Evolutionary conservation across 208 protist species (phyloP), one percentile per base, ranked within the genome.

Genomic region (Crithidia acanthocephali): DNA sequence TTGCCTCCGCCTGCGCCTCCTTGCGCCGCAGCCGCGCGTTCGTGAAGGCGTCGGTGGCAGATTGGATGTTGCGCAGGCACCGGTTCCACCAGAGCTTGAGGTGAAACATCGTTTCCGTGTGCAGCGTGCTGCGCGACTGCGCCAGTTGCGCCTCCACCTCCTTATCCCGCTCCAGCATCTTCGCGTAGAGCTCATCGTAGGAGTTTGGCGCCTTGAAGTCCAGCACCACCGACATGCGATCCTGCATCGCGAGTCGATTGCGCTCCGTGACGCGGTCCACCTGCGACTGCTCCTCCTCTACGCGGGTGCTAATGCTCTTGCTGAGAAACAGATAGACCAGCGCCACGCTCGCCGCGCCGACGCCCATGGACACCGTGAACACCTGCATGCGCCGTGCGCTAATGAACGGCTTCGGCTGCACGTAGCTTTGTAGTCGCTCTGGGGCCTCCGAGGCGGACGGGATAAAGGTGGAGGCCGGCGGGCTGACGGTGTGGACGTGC

Each of bases 11-110:
- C n/a, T 62, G 69, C 8, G 68, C 60, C 59, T 93, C 81, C 16
- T 79, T 79, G 33, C 80, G 74, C 8, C 58, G 61, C 55, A 90
- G 71, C 37, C 84, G 74, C 7, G 76, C 60, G 16, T 58, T 35
- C 1, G 51, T 58, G 58, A 93, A 72, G 22, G 60, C 42, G 56
- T 86, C 76, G 45, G 75, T 53, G 11, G 89, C 88, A 40, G 72
- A 45, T 68, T 96, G 88, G 18, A 96, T 62, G 69, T 94, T 84
- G 40, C 78, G 80, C 27, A 96, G 81, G 28, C 68, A 86, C 27
- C 76, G 61, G 72, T 96, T 96, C 90, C 92, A 96, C 87, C 92
- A 93, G 72, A 87, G 68, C 70, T 93, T 94, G 27, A 88, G n/a
- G 16, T 85, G 80, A 68, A 87, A 95, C 30, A 87, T 67, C 23